A percentile compares a stretch with the other conserved stretches of the same genome.
These are phyloP conservation scores for Salisapilia sapeloensis DNA, from an alignment of 352 stramenopile species.

Conservation along the genomic window DNA sequence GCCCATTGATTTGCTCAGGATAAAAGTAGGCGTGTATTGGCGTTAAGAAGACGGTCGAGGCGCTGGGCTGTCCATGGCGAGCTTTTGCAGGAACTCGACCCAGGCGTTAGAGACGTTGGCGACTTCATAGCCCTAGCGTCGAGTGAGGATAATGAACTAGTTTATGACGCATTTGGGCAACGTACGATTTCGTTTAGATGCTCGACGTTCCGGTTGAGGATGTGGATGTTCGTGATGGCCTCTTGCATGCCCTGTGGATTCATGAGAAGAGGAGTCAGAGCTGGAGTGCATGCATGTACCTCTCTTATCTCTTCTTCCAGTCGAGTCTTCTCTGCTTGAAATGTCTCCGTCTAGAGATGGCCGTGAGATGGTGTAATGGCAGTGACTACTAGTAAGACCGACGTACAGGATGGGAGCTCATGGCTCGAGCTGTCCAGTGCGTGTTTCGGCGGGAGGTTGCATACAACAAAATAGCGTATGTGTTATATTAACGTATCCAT, in stretches of 20 bases:
- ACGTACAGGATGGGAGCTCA: too few relatives aligned
- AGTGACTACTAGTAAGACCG: too few relatives aligned
- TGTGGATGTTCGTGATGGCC: conserved; percentile 65
- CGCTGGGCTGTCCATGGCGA: conserved; percentile 11
- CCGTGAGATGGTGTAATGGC: too few relatives aligned
- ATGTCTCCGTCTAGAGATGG: too few relatives aligned
- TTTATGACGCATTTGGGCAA: not conserved
- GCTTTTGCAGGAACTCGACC: conserved; percentile 47
- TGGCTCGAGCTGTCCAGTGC: too few relatives aligned
- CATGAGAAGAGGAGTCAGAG: not conserved
- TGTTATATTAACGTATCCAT: too few relatives aligned
- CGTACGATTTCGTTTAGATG: conserved; percentile 67
- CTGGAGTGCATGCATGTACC: conserved; percentile 7
- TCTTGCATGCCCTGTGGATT: conserved; percentile 47
- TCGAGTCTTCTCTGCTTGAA: conserved; percentile 42
- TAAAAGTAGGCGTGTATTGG: not conserved
- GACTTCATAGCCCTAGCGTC: conserved; percentile 41
- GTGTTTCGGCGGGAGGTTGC: too few relatives aligned
- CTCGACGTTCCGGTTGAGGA: conserved; percentile 64
- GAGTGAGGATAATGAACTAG: not conserved
- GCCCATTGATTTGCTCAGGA: not conserved
- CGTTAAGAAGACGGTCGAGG: conserved; percentile 1
- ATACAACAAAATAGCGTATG: too few relatives aligned
- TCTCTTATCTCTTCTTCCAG: conserved; percentile 57
- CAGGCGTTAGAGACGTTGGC: conserved; percentile 53